These are phyloP conservation scores for Colletotrichum horii DNA, from an alignment of 2,329 filamentous ascomycete species.

Conservation along the genomic window DNA sequence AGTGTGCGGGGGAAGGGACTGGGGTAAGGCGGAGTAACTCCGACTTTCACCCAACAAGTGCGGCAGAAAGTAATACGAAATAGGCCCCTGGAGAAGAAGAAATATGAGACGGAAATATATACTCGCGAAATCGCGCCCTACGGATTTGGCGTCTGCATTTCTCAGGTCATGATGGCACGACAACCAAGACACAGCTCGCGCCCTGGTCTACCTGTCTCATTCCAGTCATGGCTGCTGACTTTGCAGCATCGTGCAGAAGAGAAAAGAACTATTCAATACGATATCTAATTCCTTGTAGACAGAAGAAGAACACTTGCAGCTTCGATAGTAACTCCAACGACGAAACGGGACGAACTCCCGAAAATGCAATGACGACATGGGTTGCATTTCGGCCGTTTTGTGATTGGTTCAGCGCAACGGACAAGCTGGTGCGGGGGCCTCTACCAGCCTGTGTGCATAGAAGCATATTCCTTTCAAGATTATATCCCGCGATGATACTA, in stretches of 20 bases:
- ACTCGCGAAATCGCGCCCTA: neutral
- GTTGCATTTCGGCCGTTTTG: neutral
- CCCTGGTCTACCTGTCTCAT: neutral
- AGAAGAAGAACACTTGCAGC: neutral
- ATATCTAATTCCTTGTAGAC: neutral
- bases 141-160: neutral
- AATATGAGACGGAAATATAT: neutral
- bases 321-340: neutral
- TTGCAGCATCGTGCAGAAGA: neutral
- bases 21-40: slow-evolving; percentile 12
- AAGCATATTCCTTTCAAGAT: too few species aligned
- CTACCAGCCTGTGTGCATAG: too few species aligned
- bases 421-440: too few species aligned
- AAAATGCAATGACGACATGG: neutral
- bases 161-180: neutral
- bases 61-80: neutral
- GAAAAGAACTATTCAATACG: neutral
- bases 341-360: neutral
- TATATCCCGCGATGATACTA: too few species aligned
- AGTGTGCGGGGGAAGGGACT: slow-evolving; percentile 6
- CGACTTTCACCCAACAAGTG: neutral
- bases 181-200: rapidly evolving
- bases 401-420: slow-evolving; percentile 1
- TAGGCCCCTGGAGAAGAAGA: neutral
- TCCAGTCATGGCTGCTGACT: neutral